These are phyloP conservation scores for Xylaria intraflava DNA, from an alignment of 495 filamentous ascomycete species.

Conservation along the genomic window DNA sequence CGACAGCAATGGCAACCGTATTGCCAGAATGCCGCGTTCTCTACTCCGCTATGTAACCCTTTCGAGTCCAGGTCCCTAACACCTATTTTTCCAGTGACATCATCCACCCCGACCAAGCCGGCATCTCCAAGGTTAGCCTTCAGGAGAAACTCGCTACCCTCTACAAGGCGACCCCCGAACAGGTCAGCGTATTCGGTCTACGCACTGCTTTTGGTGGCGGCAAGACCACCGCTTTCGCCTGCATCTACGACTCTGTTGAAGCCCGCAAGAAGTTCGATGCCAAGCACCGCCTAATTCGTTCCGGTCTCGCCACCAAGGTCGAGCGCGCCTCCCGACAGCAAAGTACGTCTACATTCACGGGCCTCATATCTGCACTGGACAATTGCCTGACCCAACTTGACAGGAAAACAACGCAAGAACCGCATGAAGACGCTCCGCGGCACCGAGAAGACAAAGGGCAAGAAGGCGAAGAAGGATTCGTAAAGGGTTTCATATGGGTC, in stretches of 20 bases:
- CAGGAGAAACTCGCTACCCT: conserved; percentile 86
- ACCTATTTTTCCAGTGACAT: conserved; percentile 64
- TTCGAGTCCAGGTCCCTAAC: conserved; percentile 7
- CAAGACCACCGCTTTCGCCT: conserved; percentile 98
- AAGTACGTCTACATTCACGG: conserved; percentile 61
- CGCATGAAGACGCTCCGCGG: conserved; percentile 95
- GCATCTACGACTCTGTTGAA: conserved; percentile 95
- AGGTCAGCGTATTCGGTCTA: conserved; percentile 95
- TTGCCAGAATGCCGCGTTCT: background rate
- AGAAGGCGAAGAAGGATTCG: conserved; percentile 68
- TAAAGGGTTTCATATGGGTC: conserved; percentile 19
- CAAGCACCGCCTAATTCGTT: conserved; percentile 88
- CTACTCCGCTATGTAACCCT: background rate
- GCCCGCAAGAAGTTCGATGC: conserved; percentile 99
- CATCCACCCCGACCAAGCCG: conserved; percentile 96
- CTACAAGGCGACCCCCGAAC: conserved; percentile 96
- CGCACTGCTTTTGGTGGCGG: conserved; percentile 98
- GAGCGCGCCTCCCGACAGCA: conserved; percentile 97
- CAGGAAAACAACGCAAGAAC: conserved; percentile 99
- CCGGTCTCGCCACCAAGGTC: conserved; percentile 83
- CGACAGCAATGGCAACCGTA: background rate
- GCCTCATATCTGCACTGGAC: background rate
- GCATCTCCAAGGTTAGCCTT: conserved; percentile 98
- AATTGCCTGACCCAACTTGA: conserved; percentile 15
- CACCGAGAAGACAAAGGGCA: conserved; percentile 83